Base-by-base conservation (phyloP, 352 stramenopile species). In the Pythium brassicae region DNA sequence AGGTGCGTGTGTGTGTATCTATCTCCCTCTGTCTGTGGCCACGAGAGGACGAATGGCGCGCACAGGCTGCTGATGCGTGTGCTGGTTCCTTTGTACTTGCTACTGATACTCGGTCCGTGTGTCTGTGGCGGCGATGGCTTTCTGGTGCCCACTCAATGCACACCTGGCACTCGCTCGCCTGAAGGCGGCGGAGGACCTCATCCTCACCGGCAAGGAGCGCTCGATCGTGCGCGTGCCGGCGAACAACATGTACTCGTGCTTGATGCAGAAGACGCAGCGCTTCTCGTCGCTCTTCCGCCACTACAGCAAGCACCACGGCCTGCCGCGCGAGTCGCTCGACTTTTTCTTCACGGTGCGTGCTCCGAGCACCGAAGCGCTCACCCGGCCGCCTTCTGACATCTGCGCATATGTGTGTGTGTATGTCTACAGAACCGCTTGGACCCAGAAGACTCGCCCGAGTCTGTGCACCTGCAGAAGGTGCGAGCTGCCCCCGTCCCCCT, bases 251-350 rank as follows among this genome's bases (percentile, higher is more conserved):
- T 92, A 92, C 69, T 92, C 84, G 66, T 99, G 96, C 63, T 76
- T 99, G 49, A 99, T 99, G 96, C 87, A 98, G 51, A 98, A 98
- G 72, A 98, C 95, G 20, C 96, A 99, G 77, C 88, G 94, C 20
- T 99, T 99, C 69, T 98, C 92, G 27, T 98, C 87, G 53, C 85
- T 99, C 20, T 99, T 99, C 63, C 94, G 95, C 48, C 96, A 99
- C 76, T 99, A 99, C 72, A 98, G 94, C 68, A 99, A 99, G 71
- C 97, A 99, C 75, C 96, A 99, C 72, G 96, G 96, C 5, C 64
- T 99, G 42, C 80, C 94, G 10, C 97, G 98, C 63, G 95, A 99
- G 55, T 92, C 96, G 58, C 77, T 99, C 35, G 96, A 98, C 64
- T 99, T 98, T 62, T 98, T 98, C 75, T 99, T 99, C 68, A 96